Base-by-base conservation (phyloP, 1,139 yeast species). In the Suhomyces maxii region DNA sequence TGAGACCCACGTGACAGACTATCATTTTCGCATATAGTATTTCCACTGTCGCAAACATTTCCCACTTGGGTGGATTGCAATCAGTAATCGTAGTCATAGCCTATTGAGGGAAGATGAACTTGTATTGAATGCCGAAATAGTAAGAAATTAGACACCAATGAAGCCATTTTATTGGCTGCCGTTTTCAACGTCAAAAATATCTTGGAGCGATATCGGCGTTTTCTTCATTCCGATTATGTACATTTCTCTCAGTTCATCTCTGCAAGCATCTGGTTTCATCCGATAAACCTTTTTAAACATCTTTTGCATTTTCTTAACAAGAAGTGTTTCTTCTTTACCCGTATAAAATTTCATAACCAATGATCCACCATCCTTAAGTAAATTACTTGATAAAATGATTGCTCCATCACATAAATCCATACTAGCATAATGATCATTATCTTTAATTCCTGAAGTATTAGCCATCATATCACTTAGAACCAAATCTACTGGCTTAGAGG, bases 391-490 rank as follows among this genome's bases (percentile, higher is more conserved):
- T 26, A 73, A 51, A 3, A 66, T 51, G 4, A 73, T 44, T 2
- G 72, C 76, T 0, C 73, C 76, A 34, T 67, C 67, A 51, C 79
- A 74, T 34, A 75, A 53, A 41, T 74, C 79, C 75, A 74, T 71
- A 49, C 77, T 74, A 13, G 75, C 77, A 39, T 60, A 63, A 54
- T 75, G 80, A 53, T 75, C 80, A 33, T 60, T 64, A 46, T 68
- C 73, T 44, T 71, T 70, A 30, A 68, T 65, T 1, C 80, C 80
- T 3, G 72, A 67, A 7, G 78, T 71, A 46, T 75, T 74, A n/a
- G 69, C 67, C 78, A 75, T 73, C 80, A 75, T 75, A 52, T 75
- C 80, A 53, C 79, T 74, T 40, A 75, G 44, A 1, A 75, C 67
- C 26, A 75, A 51, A 45, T 74, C 71, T 3, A 73, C 59, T 5